Evolutionary conservation across 345 rosid genomes (phyloP).

Genomic region (Durio zibethinus): DNA sequence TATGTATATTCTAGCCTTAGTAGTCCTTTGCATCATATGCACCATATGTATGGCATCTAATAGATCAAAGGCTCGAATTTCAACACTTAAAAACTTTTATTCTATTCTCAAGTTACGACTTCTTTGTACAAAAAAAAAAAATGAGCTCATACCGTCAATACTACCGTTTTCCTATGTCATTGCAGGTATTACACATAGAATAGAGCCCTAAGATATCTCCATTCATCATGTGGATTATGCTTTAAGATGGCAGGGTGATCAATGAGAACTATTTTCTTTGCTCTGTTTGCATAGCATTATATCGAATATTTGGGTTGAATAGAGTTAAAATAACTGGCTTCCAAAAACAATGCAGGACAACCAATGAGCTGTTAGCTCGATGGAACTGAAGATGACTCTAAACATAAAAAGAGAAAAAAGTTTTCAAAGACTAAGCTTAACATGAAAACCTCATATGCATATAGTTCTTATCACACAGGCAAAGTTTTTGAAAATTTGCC

Average conservation of each 20-base stretch:
- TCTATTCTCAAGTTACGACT: no score
- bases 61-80: no score
- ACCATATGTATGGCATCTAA: no score
- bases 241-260: not conserved
- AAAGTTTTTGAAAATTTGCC: not conserved
- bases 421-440: not conserved
- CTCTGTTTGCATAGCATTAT: not conserved
- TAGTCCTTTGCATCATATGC: no score
- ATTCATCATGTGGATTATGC: not conserved
- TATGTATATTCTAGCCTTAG: no score
- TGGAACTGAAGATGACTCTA: no score
- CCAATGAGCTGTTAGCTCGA: no score
- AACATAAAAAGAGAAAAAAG: not conserved
- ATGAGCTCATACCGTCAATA: not conserved
- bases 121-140: no score
- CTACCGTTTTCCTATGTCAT: no score
- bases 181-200: not conserved
- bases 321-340: not conserved
- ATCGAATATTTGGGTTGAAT: not conserved
- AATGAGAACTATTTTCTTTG: not conserved
- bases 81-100: no score
- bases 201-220: not conserved
- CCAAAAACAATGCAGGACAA: no score
- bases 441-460: slow-evolving; percentile 4
- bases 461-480: not conserved